These are phyloP conservation scores for Thalassiosira hispida DNA, from an alignment of 352 stramenopile genomes.

Conservation along the genomic window DNA sequence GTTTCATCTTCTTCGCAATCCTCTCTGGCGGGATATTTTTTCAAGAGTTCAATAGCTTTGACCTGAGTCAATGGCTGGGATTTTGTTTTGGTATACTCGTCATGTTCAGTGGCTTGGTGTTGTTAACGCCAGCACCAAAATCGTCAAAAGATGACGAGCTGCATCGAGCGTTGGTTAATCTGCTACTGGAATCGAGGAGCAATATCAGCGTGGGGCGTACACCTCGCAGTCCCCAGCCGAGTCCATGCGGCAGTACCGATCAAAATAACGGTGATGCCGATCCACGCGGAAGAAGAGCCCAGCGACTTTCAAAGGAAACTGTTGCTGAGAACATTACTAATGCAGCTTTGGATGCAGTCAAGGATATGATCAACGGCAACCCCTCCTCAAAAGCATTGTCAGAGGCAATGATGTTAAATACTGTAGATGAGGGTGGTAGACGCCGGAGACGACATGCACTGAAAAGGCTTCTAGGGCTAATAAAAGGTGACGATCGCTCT, in stretches of 20 bases:
- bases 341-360: conserved; percentile 38
- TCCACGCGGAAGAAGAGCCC: background rate
- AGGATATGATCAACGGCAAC: conserved; percentile 25
- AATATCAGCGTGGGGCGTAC: background rate
- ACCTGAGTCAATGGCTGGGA: conserved; percentile 52
- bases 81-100: conserved; percentile 62
- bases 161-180: conserved; percentile 35
- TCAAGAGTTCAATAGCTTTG: conserved; percentile 56
- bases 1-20: conserved; percentile 72
- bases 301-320: conserved; percentile 38
- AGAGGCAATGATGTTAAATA: conserved; percentile 41
- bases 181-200: conserved; percentile 36
- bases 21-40: conserved; percentile 69
- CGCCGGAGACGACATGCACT: conserved; percentile 23
- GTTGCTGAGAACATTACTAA: conserved; percentile 36
- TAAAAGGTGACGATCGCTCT: conserved; percentile 37
- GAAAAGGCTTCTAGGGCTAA: conserved; percentile 21
- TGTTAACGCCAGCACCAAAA: conserved; percentile 52
- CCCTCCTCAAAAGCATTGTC: conserved; percentile 29
- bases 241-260: background rate
- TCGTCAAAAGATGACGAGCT: conserved; percentile 40
- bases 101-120: conserved; percentile 61
- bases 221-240: conserved; percentile 18
- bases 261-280: background rate
- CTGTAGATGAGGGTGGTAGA: conserved; percentile 9